A percentile compares a stretch with the other conserved stretches of the same genome.
Evolutionary conservation across 2,329 filamentous ascomycete species (phyloP).

Genomic region (Neobulgaria alba): DNA sequence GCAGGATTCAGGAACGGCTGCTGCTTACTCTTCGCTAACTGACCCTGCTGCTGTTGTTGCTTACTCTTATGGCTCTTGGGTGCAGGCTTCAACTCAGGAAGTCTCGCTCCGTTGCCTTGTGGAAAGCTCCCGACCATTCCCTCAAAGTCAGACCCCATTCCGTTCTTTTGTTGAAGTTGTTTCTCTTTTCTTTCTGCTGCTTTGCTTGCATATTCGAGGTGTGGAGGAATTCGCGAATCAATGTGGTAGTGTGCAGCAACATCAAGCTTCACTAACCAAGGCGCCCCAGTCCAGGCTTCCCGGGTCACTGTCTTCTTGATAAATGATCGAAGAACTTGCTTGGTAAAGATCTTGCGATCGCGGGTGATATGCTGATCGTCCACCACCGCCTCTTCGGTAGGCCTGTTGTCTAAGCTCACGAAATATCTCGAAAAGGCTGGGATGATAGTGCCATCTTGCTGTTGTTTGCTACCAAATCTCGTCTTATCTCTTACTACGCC

Average conservation of each 20-base stretch:
- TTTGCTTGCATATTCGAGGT: conserved; percentile 75
- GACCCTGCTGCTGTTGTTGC: conserved; percentile 34
- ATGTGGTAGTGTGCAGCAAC: conserved; percentile 81
- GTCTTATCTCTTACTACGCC: conserved; percentile 81
- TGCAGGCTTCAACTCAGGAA: conserved; percentile 67
- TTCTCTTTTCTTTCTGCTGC: conserved; percentile 67
- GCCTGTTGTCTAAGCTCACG: conserved; percentile 62
- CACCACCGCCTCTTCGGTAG: conserved; percentile 65
- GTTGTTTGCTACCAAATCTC: conserved; percentile 54
- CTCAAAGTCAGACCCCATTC: conserved; percentile 26
- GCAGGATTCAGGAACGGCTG: conserved; percentile 28
- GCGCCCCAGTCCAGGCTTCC: conserved; percentile 91
- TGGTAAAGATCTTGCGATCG: conserved; percentile 88
- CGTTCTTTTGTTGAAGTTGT: conserved; percentile 49
- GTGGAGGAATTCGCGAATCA: conserved; percentile 73
- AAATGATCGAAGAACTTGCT: conserved; percentile 85
- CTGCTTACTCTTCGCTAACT: conserved; percentile 33
- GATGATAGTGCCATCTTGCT: conserved; percentile 61
- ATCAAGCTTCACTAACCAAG: conserved; percentile 86
- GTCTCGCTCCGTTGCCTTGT: conserved; percentile 37
- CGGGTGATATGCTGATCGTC: conserved; percentile 76
- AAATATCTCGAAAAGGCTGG: conserved; percentile 72
- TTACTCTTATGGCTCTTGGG: conserved; percentile 62
- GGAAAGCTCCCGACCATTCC: conserved; percentile 29
- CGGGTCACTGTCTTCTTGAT: conserved; percentile 90